Conservation (phyloP, 306 rosid species). For the cucumber (Cucumis sativus) region DNA sequence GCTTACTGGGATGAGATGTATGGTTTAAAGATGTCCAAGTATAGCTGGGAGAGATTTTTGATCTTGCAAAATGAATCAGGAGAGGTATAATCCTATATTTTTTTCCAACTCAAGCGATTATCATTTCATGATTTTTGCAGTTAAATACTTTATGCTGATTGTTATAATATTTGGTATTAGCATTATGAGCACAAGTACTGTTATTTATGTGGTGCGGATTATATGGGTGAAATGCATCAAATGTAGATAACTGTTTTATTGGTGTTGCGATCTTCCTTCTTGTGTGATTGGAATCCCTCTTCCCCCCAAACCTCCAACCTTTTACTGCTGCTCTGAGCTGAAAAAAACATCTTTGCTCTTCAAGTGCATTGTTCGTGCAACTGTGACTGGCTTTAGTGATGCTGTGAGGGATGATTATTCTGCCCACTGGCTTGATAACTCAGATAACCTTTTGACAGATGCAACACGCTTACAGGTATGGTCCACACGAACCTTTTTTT, state of each 20-base stretch:
- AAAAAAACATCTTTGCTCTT: slow-evolving; percentile 18
- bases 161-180: background rate
- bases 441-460: slow-evolving; percentile 49
- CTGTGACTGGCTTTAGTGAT: slow-evolving; percentile 38
- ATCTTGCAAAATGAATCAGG: slow-evolving; percentile 80
- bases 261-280: background rate
- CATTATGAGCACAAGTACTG: background rate
- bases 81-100: slow-evolving; percentile 34
- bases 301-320: background rate
- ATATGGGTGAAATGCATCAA: background rate
- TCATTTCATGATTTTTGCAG: background rate
- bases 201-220: background rate
- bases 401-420: slow-evolving; percentile 21
- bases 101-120: slow-evolving; percentile 10
- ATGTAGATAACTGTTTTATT: background rate
- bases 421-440: slow-evolving; percentile 21
- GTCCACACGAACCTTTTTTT: background rate
- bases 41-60: slow-evolving; percentile 73
- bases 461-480: slow-evolving; percentile 76
- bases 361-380: slow-evolving; percentile 79
- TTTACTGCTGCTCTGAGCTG: background rate
- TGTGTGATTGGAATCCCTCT: background rate
- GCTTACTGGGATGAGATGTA: slow-evolving; percentile 58
- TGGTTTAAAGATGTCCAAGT: slow-evolving; percentile 27
- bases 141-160: background rate